A percentile compares a stretch with the other conserved stretches of the same genome.
These are phyloP conservation scores for Psilocybe cyanescens DNA, from an alignment of 768 basidiomycete species.

Conservation along the genomic window DNA sequence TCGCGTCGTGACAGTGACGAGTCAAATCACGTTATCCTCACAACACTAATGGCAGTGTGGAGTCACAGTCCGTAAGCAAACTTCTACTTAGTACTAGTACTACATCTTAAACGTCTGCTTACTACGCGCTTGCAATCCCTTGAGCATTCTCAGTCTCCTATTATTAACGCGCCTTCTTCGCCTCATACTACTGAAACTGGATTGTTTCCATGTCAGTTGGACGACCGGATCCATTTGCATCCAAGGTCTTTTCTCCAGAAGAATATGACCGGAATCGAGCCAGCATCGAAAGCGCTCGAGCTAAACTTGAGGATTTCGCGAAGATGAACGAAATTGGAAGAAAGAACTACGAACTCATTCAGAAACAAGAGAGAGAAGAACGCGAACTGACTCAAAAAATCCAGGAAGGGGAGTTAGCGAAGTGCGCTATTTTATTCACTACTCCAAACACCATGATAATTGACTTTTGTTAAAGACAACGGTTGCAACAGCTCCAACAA, in stretches of 20 bases:
- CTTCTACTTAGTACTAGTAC: too few relatives aligned
- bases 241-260: slow-evolving; percentile 26
- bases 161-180: too few relatives aligned
- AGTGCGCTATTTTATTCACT: slow-evolving; percentile 26
- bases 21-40: too few relatives aligned
- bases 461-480: not conserved
- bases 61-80: too few relatives aligned
- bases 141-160: too few relatives aligned
- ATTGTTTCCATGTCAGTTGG: slow-evolving; percentile 23
- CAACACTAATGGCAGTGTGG: too few relatives aligned
- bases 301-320: slow-evolving; percentile 35
- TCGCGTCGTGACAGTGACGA: too few relatives aligned
- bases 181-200: too few relatives aligned
- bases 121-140: too few relatives aligned
- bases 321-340: slow-evolving; percentile 43
- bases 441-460: not conserved
- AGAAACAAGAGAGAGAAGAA: slow-evolving; percentile 12
- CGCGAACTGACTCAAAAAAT: slow-evolving; percentile 27
- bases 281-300: slow-evolving; percentile 34
- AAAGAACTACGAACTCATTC: slow-evolving; percentile 12
- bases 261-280: slow-evolving; percentile 32
- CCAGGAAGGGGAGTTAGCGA: slow-evolving; percentile 48
- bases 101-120: too few relatives aligned
- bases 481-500: not conserved
- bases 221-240: slow-evolving; percentile 14